Base-by-base conservation (phyloP, 306 rosid genomes). In the Castanea sativa region DNA sequence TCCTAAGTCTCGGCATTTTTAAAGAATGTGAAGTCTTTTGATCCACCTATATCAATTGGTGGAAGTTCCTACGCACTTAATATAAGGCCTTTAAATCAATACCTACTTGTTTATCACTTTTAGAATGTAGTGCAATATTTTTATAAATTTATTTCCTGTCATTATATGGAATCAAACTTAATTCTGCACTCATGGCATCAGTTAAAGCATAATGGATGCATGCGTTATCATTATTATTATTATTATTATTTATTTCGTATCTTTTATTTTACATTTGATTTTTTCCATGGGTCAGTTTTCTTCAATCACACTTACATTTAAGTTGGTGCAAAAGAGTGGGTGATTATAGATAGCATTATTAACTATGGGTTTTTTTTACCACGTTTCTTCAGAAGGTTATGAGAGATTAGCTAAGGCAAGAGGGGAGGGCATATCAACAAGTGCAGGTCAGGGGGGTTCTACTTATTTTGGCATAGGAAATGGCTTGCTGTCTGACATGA, bases 321-420 rank as follows among this genome's bases (percentile, higher is more conserved):
- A 64, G 70, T 30, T 64, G 18, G 19, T 16, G 70, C 23, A 64
- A 16, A 30, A 64, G 70, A 45, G 25, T 76, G 70, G 70, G 25
- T 76, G 41, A 78, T n/a, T 7, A 8, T 78, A 20, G 55, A 43
- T 64, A 20, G 57, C 49, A 55, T 16, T 82, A 58, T 71, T 58
- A 12, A 85, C 38, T 41, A 49, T 67, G 51, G 41, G n/a, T 73
- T 73, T 71, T 57, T 78, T 13, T 30, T 83, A 52, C 77, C 3
- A 27, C 75, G 41, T 73, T 21, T 63, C 56, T 79, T 83, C 92
- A 93, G 98, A 91, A 85, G 97, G 94, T 88, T 93, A 93, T 82
- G 97, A 91, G 83, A 90, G 60, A 63, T 73, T 93, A 69, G 92
- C 87, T 19, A 83, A 67, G 73, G 92, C 85, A 78, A 90, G 81